Evolutionary conservation across 257 asterid species (phyloP), one percentile per base, ranked within the genome.

Genomic region (Solanum appendiculatum): DNA sequence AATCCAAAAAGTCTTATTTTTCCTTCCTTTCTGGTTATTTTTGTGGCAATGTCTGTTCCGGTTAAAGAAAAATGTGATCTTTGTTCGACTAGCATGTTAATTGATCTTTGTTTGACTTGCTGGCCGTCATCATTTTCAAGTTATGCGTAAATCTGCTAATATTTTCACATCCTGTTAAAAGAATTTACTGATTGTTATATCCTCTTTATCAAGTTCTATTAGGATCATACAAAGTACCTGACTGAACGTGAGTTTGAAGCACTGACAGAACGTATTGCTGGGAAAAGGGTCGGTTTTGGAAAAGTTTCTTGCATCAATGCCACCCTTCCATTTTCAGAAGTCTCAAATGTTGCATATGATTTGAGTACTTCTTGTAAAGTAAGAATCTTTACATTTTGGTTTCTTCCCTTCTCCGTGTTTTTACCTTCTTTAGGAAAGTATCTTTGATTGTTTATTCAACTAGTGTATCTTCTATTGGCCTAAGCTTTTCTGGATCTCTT

Each of bases 221-320:
- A 95, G 99, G 99, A 95, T 92, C 99, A 94, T 92, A 93, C 89
- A 83, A 94, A 85, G 91, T 94, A 94, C 94, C 91, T 95, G 94
- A 89, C 93, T 80, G 98, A 95, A 86, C 98, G 92, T 27, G 99
- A 97, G 89, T 97, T 89, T 15, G 96, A 92, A 91, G 98, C 97
- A 7, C 66, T 95, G 13, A 94, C 93, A 86, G 99, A 97, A 78
- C 98, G 99, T 20, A 89, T 94, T 75, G 91, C 97, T 4, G 99
- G 98, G 86, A 89, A 82, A 90, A 91, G 93, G 78, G 83, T 85
- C 88, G 98, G 96, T 86, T 95, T 94, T 86, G 92, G 90, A 85
- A 93, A 87, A 91, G 98, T 97, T 92, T 91, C 98, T 84, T 97
- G 99, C 95, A 91, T 97, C 89, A 96, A 95, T 88, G 98, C 97